Evolutionary conservation across 83 land plant species (phyloP).

Genomic region (Picea engelmannii): DNA sequence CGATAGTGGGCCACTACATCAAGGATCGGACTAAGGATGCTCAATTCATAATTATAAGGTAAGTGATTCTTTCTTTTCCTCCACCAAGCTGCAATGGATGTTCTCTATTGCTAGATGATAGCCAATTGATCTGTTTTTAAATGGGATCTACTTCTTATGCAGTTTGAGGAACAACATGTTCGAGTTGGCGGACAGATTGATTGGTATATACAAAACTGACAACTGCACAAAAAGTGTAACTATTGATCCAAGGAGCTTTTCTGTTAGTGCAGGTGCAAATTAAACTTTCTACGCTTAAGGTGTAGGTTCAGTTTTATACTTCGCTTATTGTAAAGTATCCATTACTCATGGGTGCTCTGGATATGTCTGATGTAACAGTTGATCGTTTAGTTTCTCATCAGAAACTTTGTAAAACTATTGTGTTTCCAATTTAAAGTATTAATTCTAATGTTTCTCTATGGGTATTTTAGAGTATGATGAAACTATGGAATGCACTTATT

Average conservation of each 20-base stretch:
- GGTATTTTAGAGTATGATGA: too few species aligned
- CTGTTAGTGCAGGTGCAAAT: conserved; percentile 18
- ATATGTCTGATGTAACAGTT: background rate
- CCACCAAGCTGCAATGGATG: background rate
- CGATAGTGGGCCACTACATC: conserved; percentile 97
- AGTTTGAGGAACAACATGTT: conserved; percentile 98
- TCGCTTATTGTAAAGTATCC: background rate
- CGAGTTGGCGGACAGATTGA: conserved; percentile 92
- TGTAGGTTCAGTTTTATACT: background rate
- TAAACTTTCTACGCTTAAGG: background rate
- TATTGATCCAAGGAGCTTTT: conserved; percentile 87
- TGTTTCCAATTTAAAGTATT: background rate
- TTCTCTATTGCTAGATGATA: background rate
- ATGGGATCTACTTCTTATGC: conserved; percentile 18
- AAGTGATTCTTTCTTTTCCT: background rate
- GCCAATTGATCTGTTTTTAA: background rate
- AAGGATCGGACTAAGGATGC: conserved; percentile 98
- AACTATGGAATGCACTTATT: too few species aligned
- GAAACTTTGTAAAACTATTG: background rate
- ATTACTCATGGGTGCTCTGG: conserved; percentile 3
- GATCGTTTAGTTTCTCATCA: too few species aligned
- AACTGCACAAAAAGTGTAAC: conserved; percentile 99
- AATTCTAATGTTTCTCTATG: too few species aligned
- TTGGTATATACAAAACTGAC: conserved; percentile 96
- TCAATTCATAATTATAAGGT: conserved; percentile 96